Base-by-base conservation (phyloP, 257 asterid genomes). In the Lavandula angustifolia region DNA sequence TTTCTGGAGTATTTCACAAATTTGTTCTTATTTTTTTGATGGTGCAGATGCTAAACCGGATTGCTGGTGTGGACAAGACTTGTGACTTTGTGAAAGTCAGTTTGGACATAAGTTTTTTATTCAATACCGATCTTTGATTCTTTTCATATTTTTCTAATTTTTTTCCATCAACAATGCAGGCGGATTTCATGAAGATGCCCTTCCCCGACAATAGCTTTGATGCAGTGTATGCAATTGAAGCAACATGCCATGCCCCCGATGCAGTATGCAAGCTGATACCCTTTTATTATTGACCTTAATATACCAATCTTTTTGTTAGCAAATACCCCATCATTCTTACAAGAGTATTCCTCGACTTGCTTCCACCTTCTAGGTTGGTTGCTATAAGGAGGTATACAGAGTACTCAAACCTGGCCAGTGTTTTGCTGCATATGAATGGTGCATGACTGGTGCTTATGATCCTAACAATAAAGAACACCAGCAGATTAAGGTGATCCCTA, bases 161-260 rank as follows among this genome's bases (percentile, higher is more conserved):
- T 44, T 64, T 37, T 57, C 8, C 43, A 11, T 41, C 69, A 52
- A 68, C 52, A 29, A 32, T 72, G 75, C 92, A 94, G 97, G 96
- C 91, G 27, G 99, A 94, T 82, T 94, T 94, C 87, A 94, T 94
- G 99, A 86, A 90, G 66, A 90, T 94, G 95, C 87, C 99, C 22
- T 87, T 90, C 66, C 87, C 95, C 4, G 97, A 94, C 73, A 83
- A 84, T 48, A 80, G 77, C 71, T 94, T 81, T 40, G 99, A 94
- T 78, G 97, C 99, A 61, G 92, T 86, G 33, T 94, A 94, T 65
- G 99, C 97, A 37, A 90, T 94, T 73, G 99, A 90, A 81, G 99
- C 99, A 59, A 94, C 99, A 46, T 94, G 99, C 68, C 99, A 94
- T 62, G 99, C 99, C 53, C 99, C 99, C 1, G 99, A 94, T 68